Evolutionary conservation across 1,139 yeast genomes (phyloP).

Genomic region (Candida buenavistaensis): DNA sequence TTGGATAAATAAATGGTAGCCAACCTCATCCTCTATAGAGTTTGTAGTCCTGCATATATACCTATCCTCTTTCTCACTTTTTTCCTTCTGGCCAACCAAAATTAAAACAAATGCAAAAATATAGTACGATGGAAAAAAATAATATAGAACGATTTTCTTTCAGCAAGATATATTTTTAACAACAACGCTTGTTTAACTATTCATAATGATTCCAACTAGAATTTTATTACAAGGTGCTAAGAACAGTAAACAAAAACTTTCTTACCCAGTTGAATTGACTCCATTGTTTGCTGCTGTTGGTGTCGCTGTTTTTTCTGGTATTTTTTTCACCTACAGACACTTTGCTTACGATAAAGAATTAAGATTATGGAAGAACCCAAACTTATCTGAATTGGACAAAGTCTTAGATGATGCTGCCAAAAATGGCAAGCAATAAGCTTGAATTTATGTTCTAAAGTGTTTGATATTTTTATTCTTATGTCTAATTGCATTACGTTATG

Average conservation of each 20-base stretch:
- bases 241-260: constrained; percentile 19
- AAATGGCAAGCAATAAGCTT: constrained; percentile 26
- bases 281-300: constrained; percentile 65
- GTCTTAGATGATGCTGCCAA: constrained; percentile 54
- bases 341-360: constrained; percentile 63
- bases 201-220: constrained; percentile 56
- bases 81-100: constrained; percentile 18
- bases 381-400: constrained; percentile 54
- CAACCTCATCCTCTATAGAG: background rate
- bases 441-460: too few species aligned
- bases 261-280: constrained; percentile 72
- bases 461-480: too few species aligned
- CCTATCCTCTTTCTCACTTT: too few species aligned
- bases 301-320: constrained; percentile 66
- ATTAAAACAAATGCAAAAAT: constrained; percentile 10
- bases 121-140: constrained; percentile 2
- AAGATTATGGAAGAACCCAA: constrained; percentile 71
- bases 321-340: constrained; percentile 72
- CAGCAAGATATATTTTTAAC: background rate
- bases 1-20: constrained; percentile 32
- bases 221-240: constrained; percentile 51
- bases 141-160: constrained; percentile 5
- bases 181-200: background rate
- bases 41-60: constrained; percentile 9
- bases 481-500: background rate